A percentile compares a stretch with the other conserved stretches of the same genome.
Conservation (phyloP, 208 protist species). For the Polymyxa betae region DNA sequence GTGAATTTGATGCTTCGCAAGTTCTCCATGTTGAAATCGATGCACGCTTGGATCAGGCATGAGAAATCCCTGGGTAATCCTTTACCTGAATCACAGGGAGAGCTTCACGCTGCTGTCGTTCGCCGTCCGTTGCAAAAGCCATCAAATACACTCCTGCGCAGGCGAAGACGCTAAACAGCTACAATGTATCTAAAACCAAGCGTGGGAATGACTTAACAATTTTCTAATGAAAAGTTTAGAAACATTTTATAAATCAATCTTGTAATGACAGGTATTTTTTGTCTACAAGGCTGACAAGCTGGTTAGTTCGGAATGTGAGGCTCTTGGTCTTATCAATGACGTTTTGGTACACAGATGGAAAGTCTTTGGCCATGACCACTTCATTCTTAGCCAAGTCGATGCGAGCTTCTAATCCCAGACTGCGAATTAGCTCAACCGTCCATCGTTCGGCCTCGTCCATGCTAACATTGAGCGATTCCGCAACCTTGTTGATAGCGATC, state of each 20-base stretch:
- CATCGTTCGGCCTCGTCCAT: slow-evolving; percentile 6
- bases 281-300: not conserved
- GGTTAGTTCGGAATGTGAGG: not conserved
- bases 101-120: not conserved
- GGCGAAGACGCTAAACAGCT: not conserved
- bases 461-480: not conserved
- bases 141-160: not conserved
- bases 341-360: not conserved
- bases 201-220: not conserved
- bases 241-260: not conserved
- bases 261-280: not conserved
- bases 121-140: not conserved
- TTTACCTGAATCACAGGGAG: not conserved
- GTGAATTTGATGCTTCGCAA: not conserved
- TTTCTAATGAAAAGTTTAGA: not conserved
- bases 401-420: not conserved
- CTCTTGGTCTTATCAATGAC: slow-evolving; percentile 4
- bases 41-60: not conserved
- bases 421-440: not conserved
- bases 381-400: not conserved
- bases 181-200: not conserved
- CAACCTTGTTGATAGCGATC: not conserved
- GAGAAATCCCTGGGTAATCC: not conserved
- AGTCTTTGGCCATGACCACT: not conserved
- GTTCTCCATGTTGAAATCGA: not conserved